Evolutionary conservation across 2,329 filamentous ascomycete species (phyloP), one percentile per base, ranked within the genome.

Genomic region (Penicillium verrucosum): DNA sequence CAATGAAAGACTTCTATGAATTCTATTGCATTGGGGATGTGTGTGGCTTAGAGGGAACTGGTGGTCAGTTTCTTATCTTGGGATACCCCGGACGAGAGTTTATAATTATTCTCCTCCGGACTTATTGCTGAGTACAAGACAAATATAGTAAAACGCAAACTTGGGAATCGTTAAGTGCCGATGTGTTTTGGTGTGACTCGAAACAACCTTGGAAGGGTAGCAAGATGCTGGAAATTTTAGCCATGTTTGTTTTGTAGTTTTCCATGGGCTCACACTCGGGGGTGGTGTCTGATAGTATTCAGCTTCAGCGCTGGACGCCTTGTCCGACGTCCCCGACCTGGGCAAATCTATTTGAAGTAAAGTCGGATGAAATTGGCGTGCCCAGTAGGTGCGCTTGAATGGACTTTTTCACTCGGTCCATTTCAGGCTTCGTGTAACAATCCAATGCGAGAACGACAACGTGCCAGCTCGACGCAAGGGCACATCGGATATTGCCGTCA

Each of bases 401-500:
- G 41, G 49, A 40, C 52, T 54, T 51, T 56, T 34, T 44, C 53
- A 56, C 56, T 63, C 60, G 54, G 62, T 59, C 59, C 47, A 63
- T 65, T 63, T 63, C 38, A 47, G 44, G 55, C 51, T 42, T 48
- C 38, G 63, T 65, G 62, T 65, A 61, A 65, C 54, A 8, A 11
- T 29, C 27, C 18, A 18, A 56, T 43, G 30, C 38, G 21, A 44
- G 34, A 49, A 44, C 42, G 44, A 45, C 40, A 49, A 46, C 43
- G 43, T 53, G 42, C 34, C 41, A 38, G 34, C 36, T 34, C 52
- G 14, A 60, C 43, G 25, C 53, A 32, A 32, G 21, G 21, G 21
- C 21, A 21, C 21, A 32, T 63, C 62, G 60, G 62, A 63, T 60
- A 63, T 64, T 63, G 62, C 62, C 60, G 62, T 54, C 40, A 56